Conservation (phyloP, 805 yeast genomes). For the Candida jianshihensis region DNA sequence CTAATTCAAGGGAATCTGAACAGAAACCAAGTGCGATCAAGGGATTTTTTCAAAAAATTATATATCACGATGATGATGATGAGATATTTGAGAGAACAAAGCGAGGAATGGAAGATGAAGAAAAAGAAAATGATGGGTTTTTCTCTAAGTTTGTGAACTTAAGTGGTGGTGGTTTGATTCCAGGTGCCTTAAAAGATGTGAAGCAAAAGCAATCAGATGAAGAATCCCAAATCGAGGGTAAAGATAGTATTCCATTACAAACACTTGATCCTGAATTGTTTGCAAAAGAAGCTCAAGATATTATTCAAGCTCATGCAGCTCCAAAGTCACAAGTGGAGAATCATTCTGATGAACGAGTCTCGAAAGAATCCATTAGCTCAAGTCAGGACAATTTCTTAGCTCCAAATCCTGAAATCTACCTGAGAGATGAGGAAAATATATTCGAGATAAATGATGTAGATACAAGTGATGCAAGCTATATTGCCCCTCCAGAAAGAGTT, state of each 20-base stretch:
- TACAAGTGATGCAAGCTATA: constrained; percentile 28
- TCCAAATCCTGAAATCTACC: constrained; percentile 38
- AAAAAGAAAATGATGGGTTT: constrained; percentile 19
- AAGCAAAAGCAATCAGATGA: constrained; percentile 22
- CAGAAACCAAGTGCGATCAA: constrained; percentile 9
- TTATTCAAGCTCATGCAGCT: constrained; percentile 42
- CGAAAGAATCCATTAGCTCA: constrained; percentile 20
- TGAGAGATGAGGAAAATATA: constrained; percentile 22
- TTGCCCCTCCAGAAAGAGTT: constrained; percentile 58
- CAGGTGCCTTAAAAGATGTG: constrained; percentile 25
- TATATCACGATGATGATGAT: constrained; percentile 7
- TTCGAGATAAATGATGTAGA: constrained; percentile 24
- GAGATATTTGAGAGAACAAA: constrained; percentile 9
- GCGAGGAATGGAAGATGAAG: constrained; percentile 11
- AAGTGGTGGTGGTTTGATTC: constrained; percentile 28
- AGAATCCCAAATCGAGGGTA: constrained; percentile 26
- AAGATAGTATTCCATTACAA: constrained; percentile 37
- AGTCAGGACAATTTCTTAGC: constrained; percentile 23
- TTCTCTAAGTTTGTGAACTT: constrained; percentile 25
- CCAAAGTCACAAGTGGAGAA: constrained; percentile 3
- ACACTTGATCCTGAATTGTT: constrained; percentile 35
- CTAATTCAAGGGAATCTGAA: neutral
- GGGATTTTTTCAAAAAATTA: constrained; percentile 13
- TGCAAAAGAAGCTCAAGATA: constrained; percentile 46
- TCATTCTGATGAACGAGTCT: constrained; percentile 13